Base-by-base conservation (phyloP, 108 stramenopile species). In the Nitzschia putrida region DNA sequence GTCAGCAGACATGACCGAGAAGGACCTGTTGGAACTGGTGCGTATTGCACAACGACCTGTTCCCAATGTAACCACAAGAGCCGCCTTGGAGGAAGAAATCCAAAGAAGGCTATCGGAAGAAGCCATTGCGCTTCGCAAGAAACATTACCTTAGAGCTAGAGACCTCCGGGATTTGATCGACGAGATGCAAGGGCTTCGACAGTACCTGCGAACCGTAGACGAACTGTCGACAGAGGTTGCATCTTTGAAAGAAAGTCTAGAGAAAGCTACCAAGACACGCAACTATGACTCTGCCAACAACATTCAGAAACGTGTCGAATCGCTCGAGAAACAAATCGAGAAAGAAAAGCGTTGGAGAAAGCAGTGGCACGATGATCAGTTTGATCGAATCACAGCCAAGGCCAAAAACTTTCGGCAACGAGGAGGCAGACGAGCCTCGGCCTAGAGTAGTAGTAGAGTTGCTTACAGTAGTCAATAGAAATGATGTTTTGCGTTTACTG, bases 121-220 rank as follows among this genome's bases (percentile, higher is more conserved):
- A 40, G 61, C 57, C 13, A n/a, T 23, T 23, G 75, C 75, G 42
- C n/a, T 64, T 8, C 23, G 43, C n/a, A 54, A 47, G 24, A 63
- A 56, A 40, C 57, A 76, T 49, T 76, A 63, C 57, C 16, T 63
- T 8, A 50, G 75, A 20, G 68, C 75, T 21, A 8, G 38, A 8
- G 68, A 76, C 20, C 29, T 76, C 29, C 23, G 66, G 12, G 57
- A 44, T 11, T 57, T 59, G 7, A 45, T 76, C 18, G 53, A 64
- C 10, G 75, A 76, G 58, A 38, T 76, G 26, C 55, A 76, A 47
- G 68, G 41, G 12, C 54, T 76, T 53, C 55, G 75, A 29, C 45
- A 20, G 7, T 14, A 64, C 12, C 66, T 64, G 8, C 21, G 29
- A 8, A 76, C 53, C 13, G 0, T 69, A 45, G 53, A 69, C 37